These are phyloP conservation scores for Cucumis melo DNA, from an alignment of 306 rosid species.

Conservation along the genomic window DNA sequence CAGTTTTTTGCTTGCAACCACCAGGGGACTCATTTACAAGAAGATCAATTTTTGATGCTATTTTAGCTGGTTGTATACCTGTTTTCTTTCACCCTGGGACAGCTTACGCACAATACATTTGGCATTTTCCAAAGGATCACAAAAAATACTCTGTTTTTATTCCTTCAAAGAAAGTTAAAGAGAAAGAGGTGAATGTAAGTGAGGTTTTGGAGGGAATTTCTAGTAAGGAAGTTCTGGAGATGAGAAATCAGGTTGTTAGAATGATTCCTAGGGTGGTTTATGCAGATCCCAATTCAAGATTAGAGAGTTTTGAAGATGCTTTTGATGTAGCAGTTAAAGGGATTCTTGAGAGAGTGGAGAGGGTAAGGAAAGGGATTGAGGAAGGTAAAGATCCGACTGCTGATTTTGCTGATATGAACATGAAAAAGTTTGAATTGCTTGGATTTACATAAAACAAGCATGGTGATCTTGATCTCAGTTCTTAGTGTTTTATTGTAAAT, in stretches of 20 bases:
- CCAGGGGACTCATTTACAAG: constrained; percentile 35
- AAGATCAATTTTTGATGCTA: constrained; percentile 34
- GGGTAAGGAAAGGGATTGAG: constrained; percentile 11
- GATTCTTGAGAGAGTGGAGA: constrained; percentile 26
- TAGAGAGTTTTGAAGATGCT: constrained; percentile 26
- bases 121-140: constrained; percentile 28
- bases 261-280: constrained; percentile 25
- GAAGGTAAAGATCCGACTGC: constrained; percentile 17
- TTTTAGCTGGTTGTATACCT: constrained; percentile 36
- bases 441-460: not conserved
- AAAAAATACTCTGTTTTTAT: constrained; percentile 25
- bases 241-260: constrained; percentile 26
- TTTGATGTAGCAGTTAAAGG: constrained; percentile 28
- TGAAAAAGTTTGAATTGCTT: not conserved
- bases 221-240: constrained; percentile 2
- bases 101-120: constrained; percentile 27
- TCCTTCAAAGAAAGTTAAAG: constrained; percentile 7
- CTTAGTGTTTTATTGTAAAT: not conserved
- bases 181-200: constrained; percentile 16
- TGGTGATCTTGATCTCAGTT: not conserved
- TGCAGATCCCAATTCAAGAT: constrained; percentile 20
- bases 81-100: constrained; percentile 42
- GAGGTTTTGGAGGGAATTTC: constrained; percentile 14
- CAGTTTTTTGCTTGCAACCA: constrained; percentile 40
- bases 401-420: constrained; percentile 17